Base-by-base conservation (phyloP, 1,139 yeast genomes). In the Taphrina confusa region DNA sequence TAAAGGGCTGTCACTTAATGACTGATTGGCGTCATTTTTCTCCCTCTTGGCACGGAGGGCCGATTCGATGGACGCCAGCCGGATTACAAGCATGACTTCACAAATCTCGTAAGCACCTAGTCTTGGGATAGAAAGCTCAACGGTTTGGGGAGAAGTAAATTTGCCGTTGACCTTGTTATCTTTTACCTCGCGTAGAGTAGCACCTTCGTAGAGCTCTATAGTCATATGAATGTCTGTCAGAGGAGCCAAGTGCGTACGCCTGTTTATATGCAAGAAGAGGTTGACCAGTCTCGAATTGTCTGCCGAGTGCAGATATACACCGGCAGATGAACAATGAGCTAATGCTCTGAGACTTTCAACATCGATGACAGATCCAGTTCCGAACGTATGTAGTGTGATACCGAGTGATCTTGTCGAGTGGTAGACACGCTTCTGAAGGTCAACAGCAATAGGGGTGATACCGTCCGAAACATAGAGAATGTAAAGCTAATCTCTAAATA, bases 381-480 rank as follows among this genome's bases (percentile, higher is more conserved):
- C 52, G 4, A 47, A 4, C 18, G 42, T 25, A 16, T 47, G 27
- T 6, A 47, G 28, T 5, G 42, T 22, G 1, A 47, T 18, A 22
- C 22, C 14, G n/a, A 14, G 18, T 20, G 39, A 8, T 33, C 30
- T 18, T 6, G n/a, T 12, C 4, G 31, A 18, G 8, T 33, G 28
- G 4, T 6, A 11, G 9, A 47, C 25, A 14, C 18, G 20, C 18
- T 18, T 18, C 5, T 14, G 9, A 2, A 22, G 31, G 5, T 20
- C 28, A 5, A 22, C 12, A 16, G 6, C 14, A 9, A 12, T 9
- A 8, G 14, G 27, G 12, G n/a, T 9, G 4, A 33, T 4, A 11
- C 40, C 40, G 30, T 47, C 52, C 1, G 52, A 47, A 23, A 47
- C n/a, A 18, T n/a, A 47, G 14, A 47, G 12, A 20, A 47, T 31